These are phyloP conservation scores for Telopea speciosissima DNA, from an alignment of 177 flowering plant species.

Conservation along the genomic window DNA sequence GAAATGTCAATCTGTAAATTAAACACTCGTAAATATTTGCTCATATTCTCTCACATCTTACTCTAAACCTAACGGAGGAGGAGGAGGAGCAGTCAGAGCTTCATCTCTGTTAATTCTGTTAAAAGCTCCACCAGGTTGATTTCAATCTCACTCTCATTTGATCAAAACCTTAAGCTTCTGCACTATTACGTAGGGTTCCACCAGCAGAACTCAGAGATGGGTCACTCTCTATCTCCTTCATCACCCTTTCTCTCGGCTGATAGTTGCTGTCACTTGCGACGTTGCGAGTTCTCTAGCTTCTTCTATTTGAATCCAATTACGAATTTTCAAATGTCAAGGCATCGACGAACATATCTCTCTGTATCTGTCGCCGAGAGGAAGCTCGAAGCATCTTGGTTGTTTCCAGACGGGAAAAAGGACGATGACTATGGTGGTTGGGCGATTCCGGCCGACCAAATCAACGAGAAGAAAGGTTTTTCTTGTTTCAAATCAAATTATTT, in stretches of 20 bases:
- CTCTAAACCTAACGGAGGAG: no score
- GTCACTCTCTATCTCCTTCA: conserved; percentile 14
- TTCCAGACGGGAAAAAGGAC: conserved; percentile 17
- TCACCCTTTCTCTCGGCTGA: conserved; percentile 15
- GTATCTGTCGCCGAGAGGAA: conserved; percentile 20
- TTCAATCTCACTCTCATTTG: no score
- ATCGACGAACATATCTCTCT: conserved; percentile 8
- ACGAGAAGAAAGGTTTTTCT: conserved; percentile 32
- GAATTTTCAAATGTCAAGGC: conserved; percentile 9
- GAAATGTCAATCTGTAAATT: no score
- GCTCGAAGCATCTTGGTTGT: conserved; percentile 35
- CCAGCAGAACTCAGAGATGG: conserved; percentile 5
- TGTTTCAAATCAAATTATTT: background rate
- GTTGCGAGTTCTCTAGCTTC: conserved; percentile 13
- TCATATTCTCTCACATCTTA: no score
- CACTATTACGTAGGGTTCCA: background rate
- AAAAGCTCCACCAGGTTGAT: no score
- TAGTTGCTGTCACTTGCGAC: conserved; percentile 14
- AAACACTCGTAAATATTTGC: no score
- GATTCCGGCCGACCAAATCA: conserved; percentile 20
- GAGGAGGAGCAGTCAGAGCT: no score
- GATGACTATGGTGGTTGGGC: conserved; percentile 56
- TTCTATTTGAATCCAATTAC: conserved; percentile 7
- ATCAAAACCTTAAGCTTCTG: conserved; percentile 8
- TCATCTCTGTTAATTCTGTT: no score